Percentiles rank a stretch among this genome's conserved stretches.
Evolutionary conservation across 139 green algal genomes (phyloP).

Genomic region (Yamagishiella unicocca): DNA sequence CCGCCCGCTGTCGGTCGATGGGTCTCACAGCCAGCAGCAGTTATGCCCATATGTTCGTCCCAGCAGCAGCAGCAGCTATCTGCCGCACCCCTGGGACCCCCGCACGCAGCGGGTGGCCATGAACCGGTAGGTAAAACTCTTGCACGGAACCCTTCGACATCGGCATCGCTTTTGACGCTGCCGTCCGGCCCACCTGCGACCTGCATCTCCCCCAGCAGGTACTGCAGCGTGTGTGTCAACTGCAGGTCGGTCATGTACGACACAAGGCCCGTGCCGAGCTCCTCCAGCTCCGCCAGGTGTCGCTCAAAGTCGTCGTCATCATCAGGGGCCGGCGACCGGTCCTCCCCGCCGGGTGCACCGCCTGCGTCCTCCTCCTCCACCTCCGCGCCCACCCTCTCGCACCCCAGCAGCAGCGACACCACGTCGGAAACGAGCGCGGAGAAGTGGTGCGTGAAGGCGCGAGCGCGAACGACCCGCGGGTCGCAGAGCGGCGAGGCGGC

Average conservation of each 20-base stretch:
- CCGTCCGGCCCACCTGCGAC: not conserved
- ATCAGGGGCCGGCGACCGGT: not conserved
- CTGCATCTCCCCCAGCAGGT: conserved; percentile 5
- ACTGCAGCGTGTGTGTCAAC: not conserved
- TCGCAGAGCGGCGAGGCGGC: no score
- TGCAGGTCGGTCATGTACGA: conserved; percentile 67
- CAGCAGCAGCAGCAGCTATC: no score
- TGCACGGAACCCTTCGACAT: no score
- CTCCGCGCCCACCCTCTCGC: not conserved
- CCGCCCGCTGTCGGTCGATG: no score
- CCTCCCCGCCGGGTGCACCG: not conserved
- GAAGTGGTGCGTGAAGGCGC: conserved; percentile 10
- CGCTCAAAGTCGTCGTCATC: not conserved
- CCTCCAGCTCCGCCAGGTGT: conserved; percentile 43
- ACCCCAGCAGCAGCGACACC: not conserved
- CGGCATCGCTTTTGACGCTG: no score
- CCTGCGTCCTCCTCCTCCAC: not conserved
- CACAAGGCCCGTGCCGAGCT: conserved; percentile 65
- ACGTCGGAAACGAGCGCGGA: not conserved
- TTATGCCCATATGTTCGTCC: no score
- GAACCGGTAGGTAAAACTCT: no score
- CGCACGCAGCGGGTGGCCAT: no score
- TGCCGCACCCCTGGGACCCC: no score
- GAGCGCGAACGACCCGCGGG: not conserved
- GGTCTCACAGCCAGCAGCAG: no score